These are phyloP conservation scores for Carex kokanica DNA, from an alignment of 176 grass and related monocot genomes.

Conservation along the genomic window DNA sequence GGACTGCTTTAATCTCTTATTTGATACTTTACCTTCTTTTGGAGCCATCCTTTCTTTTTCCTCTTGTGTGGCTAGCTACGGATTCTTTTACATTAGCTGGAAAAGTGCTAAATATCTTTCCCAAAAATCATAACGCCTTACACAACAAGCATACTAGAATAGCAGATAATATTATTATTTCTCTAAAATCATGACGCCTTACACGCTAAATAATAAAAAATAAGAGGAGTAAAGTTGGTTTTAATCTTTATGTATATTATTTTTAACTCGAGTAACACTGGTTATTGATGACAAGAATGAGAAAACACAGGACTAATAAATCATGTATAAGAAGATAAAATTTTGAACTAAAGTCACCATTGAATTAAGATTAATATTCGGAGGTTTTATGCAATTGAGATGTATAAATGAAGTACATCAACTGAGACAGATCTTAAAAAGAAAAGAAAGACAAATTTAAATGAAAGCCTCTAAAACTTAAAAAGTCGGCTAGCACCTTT, in stretches of 20 bases:
- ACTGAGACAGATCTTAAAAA: conserved; percentile 1
- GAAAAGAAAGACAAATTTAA: neutral
- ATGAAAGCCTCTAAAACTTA: neutral
- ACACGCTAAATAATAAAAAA: neutral
- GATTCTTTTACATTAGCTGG: conserved; percentile 11
- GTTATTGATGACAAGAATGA: too few relatives aligned
- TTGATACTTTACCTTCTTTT: conserved; percentile 59
- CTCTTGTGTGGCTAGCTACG: conserved; percentile 7
- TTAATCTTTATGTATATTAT: neutral
- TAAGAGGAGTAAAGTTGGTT: neutral
- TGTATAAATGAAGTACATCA: neutral
- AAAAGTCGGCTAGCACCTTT: neutral
- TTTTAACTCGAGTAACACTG: neutral
- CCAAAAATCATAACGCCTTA: conserved; percentile 16
- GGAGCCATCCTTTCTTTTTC: conserved; percentile 25
- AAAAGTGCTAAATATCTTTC: conserved; percentile 13
- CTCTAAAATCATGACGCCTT: too few relatives aligned
- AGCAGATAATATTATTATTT: neutral
- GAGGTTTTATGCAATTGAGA: neutral
- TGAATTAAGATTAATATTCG: too few relatives aligned
- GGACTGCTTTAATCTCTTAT: neutral
- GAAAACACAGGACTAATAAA: conserved; percentile 3
- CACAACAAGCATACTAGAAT: conserved; percentile 3
- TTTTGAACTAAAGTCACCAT: too few relatives aligned
- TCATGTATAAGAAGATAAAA: neutral